phyloP scores from a whole-genome alignment of 2,329 filamentous ascomycete genomes.

The Trichoderma sp. region DNA sequence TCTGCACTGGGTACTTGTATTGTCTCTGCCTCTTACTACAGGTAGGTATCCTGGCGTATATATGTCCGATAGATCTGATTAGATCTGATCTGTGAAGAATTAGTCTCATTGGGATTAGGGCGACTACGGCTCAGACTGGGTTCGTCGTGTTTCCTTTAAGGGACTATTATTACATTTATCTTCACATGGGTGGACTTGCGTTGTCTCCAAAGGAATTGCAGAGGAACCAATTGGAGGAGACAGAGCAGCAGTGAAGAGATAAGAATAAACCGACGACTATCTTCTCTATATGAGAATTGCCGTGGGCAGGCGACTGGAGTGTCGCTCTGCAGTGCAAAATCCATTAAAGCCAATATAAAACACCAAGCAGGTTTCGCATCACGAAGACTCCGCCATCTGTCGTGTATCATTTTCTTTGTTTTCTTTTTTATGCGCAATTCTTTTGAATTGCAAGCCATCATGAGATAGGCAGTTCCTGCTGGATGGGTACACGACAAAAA shows the following conservation, averaged over 20 bases:
- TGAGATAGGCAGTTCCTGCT: conserved; percentile 5
- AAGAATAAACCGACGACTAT: not conserved
- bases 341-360: conserved; percentile 17
- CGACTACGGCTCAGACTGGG: not conserved
- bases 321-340: conserved; percentile 14
- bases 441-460: conserved; percentile 12
- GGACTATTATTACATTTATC: not conserved
- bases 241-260: not conserved
- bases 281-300: not conserved
- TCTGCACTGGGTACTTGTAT: not conserved
- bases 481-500: conserved; percentile 11
- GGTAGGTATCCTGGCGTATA: not conserved
- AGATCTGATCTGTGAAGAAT: not conserved
- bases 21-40: not conserved
- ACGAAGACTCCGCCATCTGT: conserved; percentile 8
- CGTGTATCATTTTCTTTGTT: conserved; percentile 16
- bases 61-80: not conserved
- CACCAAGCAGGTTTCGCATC: conserved; percentile 16
- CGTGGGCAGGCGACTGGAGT: conserved; percentile 4
- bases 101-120: not conserved
- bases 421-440: conserved; percentile 10
- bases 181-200: not conserved
- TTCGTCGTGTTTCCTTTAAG: not conserved
- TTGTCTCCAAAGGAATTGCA: not conserved
- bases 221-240: not conserved